These are phyloP conservation scores for Hanseniaspora valbyensis DNA, from an alignment of 805 yeast genomes.

Conservation along the genomic window DNA sequence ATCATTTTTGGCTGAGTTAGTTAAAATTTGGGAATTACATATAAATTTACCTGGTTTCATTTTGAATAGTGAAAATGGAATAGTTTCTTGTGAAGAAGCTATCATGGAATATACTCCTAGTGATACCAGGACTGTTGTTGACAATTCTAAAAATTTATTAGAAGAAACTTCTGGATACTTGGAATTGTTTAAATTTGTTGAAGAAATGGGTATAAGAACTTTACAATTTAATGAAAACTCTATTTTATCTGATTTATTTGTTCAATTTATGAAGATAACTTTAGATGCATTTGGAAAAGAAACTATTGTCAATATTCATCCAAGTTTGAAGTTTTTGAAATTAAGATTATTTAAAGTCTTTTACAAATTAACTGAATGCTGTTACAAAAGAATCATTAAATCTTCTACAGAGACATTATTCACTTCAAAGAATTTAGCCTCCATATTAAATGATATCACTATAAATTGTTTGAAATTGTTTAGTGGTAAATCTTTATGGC, in stretches of 20 bases:
- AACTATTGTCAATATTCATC: neutral
- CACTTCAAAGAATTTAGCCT: neutral
- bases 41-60: constrained; percentile 52
- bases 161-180: constrained; percentile 2
- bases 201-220: constrained; percentile 2
- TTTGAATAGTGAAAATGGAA: constrained; percentile 36
- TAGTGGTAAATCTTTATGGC: constrained; percentile 47
- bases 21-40: constrained; percentile 58
- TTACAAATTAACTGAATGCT: constrained; percentile 4
- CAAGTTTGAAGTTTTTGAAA: constrained; percentile 6
- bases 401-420: constrained; percentile 1
- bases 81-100: constrained; percentile 47
- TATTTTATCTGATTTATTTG: constrained; percentile 6
- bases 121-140: constrained; percentile 47
- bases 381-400: constrained; percentile 4
- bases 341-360: constrained; percentile 3
- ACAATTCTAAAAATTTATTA: constrained; percentile 32
- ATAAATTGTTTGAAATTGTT: constrained; percentile 77
- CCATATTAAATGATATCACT: constrained; percentile 32
- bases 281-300: neutral
- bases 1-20: constrained; percentile 57
- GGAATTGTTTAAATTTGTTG: constrained; percentile 4
- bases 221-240: constrained; percentile 7
- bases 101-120: constrained; percentile 88
- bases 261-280: constrained; percentile 3